Evolutionary conservation across 108 stramenopile genomes (phyloP).

Genomic region (Skeletonema marinoi): DNA sequence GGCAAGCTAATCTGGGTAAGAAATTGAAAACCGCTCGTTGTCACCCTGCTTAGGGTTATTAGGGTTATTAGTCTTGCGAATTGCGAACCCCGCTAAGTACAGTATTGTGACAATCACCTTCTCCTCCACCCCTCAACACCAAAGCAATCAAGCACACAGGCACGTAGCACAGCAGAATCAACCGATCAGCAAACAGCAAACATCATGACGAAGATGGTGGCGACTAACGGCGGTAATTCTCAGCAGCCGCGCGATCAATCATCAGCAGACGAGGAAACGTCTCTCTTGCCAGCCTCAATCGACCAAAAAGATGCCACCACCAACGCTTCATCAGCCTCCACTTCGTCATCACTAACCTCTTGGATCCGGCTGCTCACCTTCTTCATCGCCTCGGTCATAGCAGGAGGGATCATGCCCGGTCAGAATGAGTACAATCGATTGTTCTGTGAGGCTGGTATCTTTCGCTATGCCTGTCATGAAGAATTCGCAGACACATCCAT

Average conservation of each 20-base stretch:
- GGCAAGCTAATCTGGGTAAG: too few relatives aligned
- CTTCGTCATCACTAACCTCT: not conserved
- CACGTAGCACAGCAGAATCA: too few relatives aligned
- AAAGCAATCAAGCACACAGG: too few relatives aligned
- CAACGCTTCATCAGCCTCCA: not conserved
- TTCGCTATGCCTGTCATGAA: not conserved
- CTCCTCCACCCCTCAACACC: too few relatives aligned
- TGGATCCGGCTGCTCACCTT: not conserved
- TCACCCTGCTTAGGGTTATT: too few relatives aligned
- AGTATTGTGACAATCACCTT: too few relatives aligned
- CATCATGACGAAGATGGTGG: not conserved
- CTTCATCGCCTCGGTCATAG: not conserved
- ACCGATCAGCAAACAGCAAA: too few relatives aligned
- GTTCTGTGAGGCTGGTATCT: not conserved
- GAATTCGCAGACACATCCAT: not conserved
- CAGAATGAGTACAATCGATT: not conserved
- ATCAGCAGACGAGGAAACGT: not conserved
- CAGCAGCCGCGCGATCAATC: not conserved
- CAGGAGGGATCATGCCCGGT: not conserved
- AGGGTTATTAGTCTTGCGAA: too few relatives aligned
- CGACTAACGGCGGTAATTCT: too few relatives aligned
- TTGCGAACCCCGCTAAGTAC: too few relatives aligned
- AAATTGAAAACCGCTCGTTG: too few relatives aligned
- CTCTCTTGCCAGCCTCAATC: not conserved
- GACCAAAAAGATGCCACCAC: not conserved